A percentile compares a stretch with the other conserved stretches of the same genome.
These are phyloP conservation scores for Trichoderma breve DNA, from an alignment of 2,329 filamentous ascomycete genomes.

Conservation along the genomic window DNA sequence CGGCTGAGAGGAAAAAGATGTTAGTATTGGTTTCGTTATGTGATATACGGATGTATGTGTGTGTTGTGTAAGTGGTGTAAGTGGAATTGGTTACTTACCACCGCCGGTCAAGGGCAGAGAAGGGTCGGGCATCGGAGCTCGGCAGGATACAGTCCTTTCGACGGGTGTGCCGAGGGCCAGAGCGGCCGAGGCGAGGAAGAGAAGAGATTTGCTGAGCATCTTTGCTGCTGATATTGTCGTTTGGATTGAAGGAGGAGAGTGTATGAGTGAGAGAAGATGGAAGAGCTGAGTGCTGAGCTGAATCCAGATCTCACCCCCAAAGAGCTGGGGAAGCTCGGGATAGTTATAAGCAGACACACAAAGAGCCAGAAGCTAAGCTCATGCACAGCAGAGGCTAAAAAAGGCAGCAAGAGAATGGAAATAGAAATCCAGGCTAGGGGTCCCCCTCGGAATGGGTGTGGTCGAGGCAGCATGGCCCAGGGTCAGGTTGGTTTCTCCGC, in stretches of 20 bases:
- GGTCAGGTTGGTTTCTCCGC: conserved; percentile 23
- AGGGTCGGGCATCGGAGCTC: conserved; percentile 18
- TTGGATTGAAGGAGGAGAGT: background rate
- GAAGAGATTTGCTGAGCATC: conserved; percentile 37
- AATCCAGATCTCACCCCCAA: background rate
- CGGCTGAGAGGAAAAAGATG: conserved; percentile 29
- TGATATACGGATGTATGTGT: too few relatives aligned
- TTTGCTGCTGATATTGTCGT: background rate
- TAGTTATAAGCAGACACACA: conserved; percentile 19
- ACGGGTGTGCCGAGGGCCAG: conserved; percentile 32
- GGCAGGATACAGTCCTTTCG: conserved; percentile 12
- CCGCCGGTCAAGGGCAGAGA: conserved; percentile 41
- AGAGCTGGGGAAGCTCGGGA: conserved; percentile 13
- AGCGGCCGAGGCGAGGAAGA: conserved; percentile 36
- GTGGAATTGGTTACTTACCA: conserved; percentile 31
- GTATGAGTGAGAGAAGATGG: background rate
- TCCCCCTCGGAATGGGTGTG: conserved; percentile 14
- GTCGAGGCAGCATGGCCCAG: conserved; percentile 5
- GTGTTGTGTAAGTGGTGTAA: conserved; percentile 6
- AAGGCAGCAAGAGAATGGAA: conserved; percentile 3
- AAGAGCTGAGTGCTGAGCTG: background rate
- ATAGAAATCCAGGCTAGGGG: conserved; percentile 2
- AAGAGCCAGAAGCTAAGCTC: background rate
- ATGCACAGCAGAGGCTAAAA: background rate
- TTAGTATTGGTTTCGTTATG: conserved; percentile 22